Evolutionary conservation across 2,329 filamentous ascomycete species (phyloP).

Genomic region (Pestalotiopsis sp.): DNA sequence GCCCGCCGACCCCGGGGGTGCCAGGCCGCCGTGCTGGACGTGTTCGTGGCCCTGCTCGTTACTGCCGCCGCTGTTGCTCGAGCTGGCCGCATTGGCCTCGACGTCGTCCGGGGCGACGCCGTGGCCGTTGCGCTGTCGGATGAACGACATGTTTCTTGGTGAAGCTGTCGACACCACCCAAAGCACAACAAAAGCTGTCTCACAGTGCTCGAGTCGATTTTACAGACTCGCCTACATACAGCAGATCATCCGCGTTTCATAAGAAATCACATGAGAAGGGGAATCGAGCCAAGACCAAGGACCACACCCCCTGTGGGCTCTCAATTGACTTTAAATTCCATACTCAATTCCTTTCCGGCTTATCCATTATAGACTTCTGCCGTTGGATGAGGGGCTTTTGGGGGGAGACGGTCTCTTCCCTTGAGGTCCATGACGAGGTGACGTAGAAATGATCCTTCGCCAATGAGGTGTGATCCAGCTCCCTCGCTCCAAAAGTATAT

Average conservation of each 20-base stretch:
- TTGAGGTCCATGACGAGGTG: neutral
- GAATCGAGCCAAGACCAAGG: neutral
- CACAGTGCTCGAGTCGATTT: neutral
- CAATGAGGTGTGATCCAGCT: neutral
- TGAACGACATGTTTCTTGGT: neutral
- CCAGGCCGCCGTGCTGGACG: neutral
- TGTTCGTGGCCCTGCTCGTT: neutral
- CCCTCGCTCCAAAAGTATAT: neutral
- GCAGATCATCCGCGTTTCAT: neutral
- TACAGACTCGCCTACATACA: neutral
- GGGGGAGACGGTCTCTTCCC: neutral
- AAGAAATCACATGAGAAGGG: neutral
- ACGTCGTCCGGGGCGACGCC: constrained; percentile 1
- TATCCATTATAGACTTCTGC: neutral
- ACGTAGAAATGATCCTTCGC: neutral
- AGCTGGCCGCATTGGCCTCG: constrained; percentile 3
- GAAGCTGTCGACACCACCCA: neutral
- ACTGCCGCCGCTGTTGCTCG: constrained; percentile 1
- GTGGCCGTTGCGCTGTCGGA: neutral
- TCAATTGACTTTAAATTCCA: constrained; percentile 5
- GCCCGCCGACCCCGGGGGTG: neutral
- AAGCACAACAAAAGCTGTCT: neutral
- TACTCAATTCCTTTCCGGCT: neutral
- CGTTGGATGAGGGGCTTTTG: neutral
- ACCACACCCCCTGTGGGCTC: neutral